A percentile compares a stretch with the other conserved stretches of the same genome.
Conservation (phyloP, 2,329 filamentous ascomycete species). For the Dactylellina haptotyla region DNA sequence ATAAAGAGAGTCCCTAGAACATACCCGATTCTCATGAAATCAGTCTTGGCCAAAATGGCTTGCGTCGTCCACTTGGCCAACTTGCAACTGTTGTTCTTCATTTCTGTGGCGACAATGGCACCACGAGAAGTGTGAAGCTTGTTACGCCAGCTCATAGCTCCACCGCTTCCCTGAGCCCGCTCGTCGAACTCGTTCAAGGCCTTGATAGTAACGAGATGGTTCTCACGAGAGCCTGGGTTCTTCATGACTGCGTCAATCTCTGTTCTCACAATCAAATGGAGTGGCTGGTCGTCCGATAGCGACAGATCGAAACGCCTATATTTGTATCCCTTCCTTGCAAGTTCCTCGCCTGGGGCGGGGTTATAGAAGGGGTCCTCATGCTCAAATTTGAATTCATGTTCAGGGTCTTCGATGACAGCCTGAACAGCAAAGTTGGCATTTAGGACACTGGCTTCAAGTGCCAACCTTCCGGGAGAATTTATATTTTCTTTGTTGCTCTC, state of each 20-base stretch:
- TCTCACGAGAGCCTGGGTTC: constrained; percentile 89
- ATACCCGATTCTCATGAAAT: constrained; percentile 97
- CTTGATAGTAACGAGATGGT: constrained; percentile 91
- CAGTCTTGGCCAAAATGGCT: constrained; percentile 95
- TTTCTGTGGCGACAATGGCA: constrained; percentile 97
- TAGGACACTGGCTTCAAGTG: constrained; percentile 98
- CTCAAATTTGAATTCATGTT: constrained; percentile 81
- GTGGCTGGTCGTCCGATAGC: constrained; percentile 90
- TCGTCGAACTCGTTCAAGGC: constrained; percentile 99
- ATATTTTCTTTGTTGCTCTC: constrained; percentile 93
- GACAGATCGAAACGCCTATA: constrained; percentile 97
- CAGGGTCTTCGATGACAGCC: constrained; percentile 84
- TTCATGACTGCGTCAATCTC: constrained; percentile 96
- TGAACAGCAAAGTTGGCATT: constrained; percentile 99
- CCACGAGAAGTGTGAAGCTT: constrained; percentile 95
- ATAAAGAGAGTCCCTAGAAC: constrained; percentile 60
- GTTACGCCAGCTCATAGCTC: constrained; percentile 94
- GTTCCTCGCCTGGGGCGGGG: constrained; percentile 85
- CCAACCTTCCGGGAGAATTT: constrained; percentile 91
- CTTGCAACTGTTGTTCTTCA: constrained; percentile 99
- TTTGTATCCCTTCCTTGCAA: constrained; percentile 97
- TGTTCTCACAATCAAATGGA: constrained; percentile 91
- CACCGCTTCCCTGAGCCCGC: constrained; percentile 94
- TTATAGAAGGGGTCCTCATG: constrained; percentile 99
- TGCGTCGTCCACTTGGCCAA: constrained; percentile 97